Evolutionary conservation across 805 yeast species (phyloP).

Genomic region (Starmerella apicola): DNA sequence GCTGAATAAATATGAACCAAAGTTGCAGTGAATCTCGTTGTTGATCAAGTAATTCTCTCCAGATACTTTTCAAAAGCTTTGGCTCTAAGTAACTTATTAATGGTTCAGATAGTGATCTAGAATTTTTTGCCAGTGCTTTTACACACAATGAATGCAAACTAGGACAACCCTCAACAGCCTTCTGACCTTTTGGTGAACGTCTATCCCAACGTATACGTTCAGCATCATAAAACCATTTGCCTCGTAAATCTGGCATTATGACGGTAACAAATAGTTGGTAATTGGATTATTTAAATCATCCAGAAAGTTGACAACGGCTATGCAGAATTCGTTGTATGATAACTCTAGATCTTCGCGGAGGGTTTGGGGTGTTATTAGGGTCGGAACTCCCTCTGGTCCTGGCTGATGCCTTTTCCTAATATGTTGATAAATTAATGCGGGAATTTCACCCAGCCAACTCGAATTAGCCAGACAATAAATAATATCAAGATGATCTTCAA

Average conservation of each 20-base stretch:
- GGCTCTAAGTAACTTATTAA: not conserved
- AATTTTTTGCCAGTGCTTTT: not conserved
- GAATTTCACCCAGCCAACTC: slow-evolving; percentile 16
- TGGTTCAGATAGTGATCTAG: not conserved
- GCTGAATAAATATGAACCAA: slow-evolving; percentile 7
- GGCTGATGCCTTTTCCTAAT: slow-evolving; percentile 3
- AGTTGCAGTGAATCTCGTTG: slow-evolving; percentile 10
- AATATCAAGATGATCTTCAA: not conserved
- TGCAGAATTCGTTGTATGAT: slow-evolving; percentile 6
- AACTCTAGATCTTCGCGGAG: slow-evolving; percentile 1
- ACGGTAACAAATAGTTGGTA: slow-evolving; percentile 2
- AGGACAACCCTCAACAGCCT: no score
- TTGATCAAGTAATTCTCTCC: slow-evolving; percentile 3
- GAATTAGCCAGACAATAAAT: slow-evolving; percentile 12
- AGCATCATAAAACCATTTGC: slow-evolving; percentile 9
- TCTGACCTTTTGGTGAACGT: no score
- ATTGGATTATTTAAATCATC: slow-evolving; percentile 5
- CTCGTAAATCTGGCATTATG: no score
- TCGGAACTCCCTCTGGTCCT: not conserved
- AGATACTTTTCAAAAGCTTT: not conserved
- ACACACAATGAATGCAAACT: no score
- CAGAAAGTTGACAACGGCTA: slow-evolving; percentile 9
- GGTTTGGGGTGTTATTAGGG: slow-evolving; percentile 6
- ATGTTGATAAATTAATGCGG: slow-evolving; percentile 10
- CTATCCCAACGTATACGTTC: slow-evolving; percentile 11